phyloP scores from a whole-genome alignment of 495 filamentous ascomycete genomes.

The Tetracladium setigerum region DNA sequence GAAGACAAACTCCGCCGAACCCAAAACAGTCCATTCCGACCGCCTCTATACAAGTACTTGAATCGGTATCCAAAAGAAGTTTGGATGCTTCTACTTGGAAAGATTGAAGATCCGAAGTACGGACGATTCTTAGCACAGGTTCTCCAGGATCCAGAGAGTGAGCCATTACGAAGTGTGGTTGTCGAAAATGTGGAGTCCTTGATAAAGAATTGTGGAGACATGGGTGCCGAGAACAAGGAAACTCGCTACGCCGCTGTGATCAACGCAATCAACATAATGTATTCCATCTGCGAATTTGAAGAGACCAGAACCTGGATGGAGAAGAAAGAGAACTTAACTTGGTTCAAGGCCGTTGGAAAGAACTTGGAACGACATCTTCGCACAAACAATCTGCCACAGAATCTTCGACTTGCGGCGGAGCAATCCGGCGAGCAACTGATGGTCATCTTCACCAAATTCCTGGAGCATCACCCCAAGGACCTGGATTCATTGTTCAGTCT shows the following conservation, averaged over 20 bases:
- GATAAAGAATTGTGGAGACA: slow-evolving; percentile 52
- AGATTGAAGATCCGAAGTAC: slow-evolving; percentile 72
- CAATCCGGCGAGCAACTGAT: slow-evolving; percentile 87
- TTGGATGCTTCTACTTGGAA: slow-evolving; percentile 67
- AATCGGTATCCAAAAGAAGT: slow-evolving; percentile 88
- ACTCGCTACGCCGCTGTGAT: slow-evolving; percentile 62
- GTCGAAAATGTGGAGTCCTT: slow-evolving; percentile 66
- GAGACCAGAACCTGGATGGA: slow-evolving; percentile 63
- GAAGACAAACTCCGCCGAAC: slow-evolving; percentile 83
- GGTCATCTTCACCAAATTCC: slow-evolving; percentile 71
- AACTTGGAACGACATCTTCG: slow-evolving; percentile 66
- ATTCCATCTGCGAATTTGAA: slow-evolving; percentile 59
- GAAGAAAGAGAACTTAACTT: slow-evolving; percentile 59
- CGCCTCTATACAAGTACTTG: slow-evolving; percentile 88
- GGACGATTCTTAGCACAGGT: slow-evolving; percentile 94
- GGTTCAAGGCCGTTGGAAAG: slow-evolving; percentile 67
- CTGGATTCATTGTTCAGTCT: slow-evolving; percentile 80
- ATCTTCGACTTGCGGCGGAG: slow-evolving; percentile 75
- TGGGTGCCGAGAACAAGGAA: slow-evolving; percentile 52
- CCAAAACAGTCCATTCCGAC: slow-evolving; percentile 86
- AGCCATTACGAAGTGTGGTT: slow-evolving; percentile 64
- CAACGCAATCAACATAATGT: slow-evolving; percentile 78
- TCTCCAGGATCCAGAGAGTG: slow-evolving; percentile 68
- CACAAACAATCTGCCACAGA: slow-evolving; percentile 56
- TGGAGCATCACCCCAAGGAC: slow-evolving; percentile 67